Conservation (phyloP, 2,329 filamentous ascomycete species). For the Penicillium sp. region DNA sequence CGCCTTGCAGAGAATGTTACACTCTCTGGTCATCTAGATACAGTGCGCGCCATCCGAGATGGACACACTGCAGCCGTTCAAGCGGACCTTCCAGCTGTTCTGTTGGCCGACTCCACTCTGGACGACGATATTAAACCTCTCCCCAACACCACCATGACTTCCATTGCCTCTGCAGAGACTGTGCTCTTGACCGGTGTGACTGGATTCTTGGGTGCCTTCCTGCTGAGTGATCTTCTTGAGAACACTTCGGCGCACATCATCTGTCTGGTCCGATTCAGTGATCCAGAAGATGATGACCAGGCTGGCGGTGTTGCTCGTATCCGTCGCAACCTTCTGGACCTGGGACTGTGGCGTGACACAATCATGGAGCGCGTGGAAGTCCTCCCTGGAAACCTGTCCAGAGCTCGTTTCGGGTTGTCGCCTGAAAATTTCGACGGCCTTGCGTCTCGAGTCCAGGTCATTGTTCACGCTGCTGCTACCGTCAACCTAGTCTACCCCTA, state of each 20-base stretch:
- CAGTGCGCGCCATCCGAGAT: slow-evolving; percentile 69
- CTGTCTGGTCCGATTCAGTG: slow-evolving; percentile 72
- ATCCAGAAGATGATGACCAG: slow-evolving; percentile 64
- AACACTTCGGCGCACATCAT: slow-evolving; percentile 68
- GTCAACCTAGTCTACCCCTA: slow-evolving; percentile 83
- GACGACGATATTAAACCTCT: slow-evolving; percentile 67
- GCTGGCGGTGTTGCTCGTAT: slow-evolving; percentile 71
- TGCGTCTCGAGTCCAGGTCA: slow-evolving; percentile 66
- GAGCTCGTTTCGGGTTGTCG: slow-evolving; percentile 67
- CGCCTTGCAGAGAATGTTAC: slow-evolving; percentile 72
- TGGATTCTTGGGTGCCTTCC: slow-evolving; percentile 73
- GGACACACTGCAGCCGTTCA: slow-evolving; percentile 74
- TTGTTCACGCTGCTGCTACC: slow-evolving; percentile 74
- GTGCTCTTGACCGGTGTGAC: slow-evolving; percentile 74
- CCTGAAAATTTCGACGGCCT: slow-evolving; percentile 66
- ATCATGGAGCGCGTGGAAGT: slow-evolving; percentile 78
- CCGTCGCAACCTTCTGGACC: slow-evolving; percentile 73
- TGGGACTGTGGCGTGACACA: slow-evolving; percentile 74
- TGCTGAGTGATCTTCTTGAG: slow-evolving; percentile 68
- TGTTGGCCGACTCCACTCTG: slow-evolving; percentile 66
- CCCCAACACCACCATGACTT: slow-evolving; percentile 53
- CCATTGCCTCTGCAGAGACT: slow-evolving; percentile 66
- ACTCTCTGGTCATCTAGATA: slow-evolving; percentile 70
- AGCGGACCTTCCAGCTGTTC: slow-evolving; percentile 69
- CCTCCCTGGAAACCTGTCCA: slow-evolving; percentile 70